Conservation (phyloP, 1,284 basidiomycete species). For the Chalciporus sp. region DNA sequence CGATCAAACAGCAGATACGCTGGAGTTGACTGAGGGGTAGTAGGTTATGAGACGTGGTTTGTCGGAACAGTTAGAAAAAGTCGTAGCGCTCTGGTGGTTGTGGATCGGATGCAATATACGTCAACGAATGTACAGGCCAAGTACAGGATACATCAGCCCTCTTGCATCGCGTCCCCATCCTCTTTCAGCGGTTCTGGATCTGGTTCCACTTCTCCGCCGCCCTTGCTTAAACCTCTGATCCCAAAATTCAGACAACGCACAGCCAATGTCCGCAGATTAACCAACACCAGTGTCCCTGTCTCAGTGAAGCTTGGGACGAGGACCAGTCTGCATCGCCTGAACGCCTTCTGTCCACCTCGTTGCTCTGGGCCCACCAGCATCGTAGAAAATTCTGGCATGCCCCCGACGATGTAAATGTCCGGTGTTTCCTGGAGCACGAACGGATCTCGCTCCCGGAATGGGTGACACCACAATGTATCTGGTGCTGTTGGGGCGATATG, state of each 20-base stretch:
- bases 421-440: slow-evolving; percentile 87
- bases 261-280: slow-evolving; percentile 55
- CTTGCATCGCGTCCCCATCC: slow-evolving; percentile 26
- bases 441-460: slow-evolving; percentile 87
- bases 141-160: slow-evolving; percentile 16
- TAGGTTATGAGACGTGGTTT: neutral
- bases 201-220: slow-evolving; percentile 13
- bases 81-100: too few relatives aligned
- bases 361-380: slow-evolving; percentile 52
- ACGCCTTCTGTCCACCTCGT: slow-evolving; percentile 30
- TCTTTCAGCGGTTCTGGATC: neutral
- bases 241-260: slow-evolving; percentile 43
- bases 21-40: neutral
- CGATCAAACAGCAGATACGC: neutral
- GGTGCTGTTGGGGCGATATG: slow-evolving; percentile 98
- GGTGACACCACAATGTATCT: slow-evolving; percentile 98
- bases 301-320: slow-evolving; percentile 83
- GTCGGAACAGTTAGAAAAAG: too few relatives aligned
- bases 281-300: slow-evolving; percentile 60
- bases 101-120: neutral
- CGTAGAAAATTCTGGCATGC: slow-evolving; percentile 85
- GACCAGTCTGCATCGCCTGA: slow-evolving; percentile 70
- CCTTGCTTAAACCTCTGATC: slow-evolving; percentile 27
- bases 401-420: slow-evolving; percentile 91
- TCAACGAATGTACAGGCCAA: neutral